Percentiles rank a stretch among this genome's conserved stretches.
phyloP scores from a whole-genome alignment of 768 basidiomycete genomes.

The Cystobasidiopsis lactophilus region DNA sequence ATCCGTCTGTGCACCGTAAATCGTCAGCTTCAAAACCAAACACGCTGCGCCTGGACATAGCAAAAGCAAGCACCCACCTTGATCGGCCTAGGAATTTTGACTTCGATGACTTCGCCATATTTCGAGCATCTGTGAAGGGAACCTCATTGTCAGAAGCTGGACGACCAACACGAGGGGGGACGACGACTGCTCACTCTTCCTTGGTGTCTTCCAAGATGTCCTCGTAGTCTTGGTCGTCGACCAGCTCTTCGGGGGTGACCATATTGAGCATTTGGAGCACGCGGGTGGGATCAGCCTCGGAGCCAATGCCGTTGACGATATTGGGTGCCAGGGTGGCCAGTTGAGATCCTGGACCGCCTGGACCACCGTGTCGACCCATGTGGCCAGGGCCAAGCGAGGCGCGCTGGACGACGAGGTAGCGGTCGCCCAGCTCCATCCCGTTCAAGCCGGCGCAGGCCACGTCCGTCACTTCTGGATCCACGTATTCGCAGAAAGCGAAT shows the following conservation, averaged over 20 bases:
- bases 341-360: constrained; percentile 16
- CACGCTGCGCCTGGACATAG: constrained; percentile 28
- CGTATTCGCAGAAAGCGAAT: constrained; percentile 98
- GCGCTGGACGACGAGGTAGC: constrained; percentile 83
- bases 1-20: constrained; percentile 32
- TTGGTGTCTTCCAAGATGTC: constrained; percentile 89
- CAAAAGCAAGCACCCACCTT: constrained; percentile 79
- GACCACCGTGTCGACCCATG: constrained; percentile 11
- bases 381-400: constrained; percentile 52
- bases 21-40: constrained; percentile 28
- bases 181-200: no score
- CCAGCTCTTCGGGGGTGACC: constrained; percentile 81
- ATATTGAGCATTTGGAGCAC: constrained; percentile 97
- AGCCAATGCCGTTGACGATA: constrained; percentile 19
- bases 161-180: no score
- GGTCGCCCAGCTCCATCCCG: constrained; percentile 93
- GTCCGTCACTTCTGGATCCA: constrained; percentile 68
- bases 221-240: constrained; percentile 72
- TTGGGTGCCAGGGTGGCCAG: constrained; percentile 15
- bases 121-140: constrained; percentile 25
- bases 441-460: constrained; percentile 88
- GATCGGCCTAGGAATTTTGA: constrained; percentile 68
- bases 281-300: constrained; percentile 29
- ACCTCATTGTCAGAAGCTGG: constrained; percentile 18
- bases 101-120: constrained; percentile 60